A percentile compares a stretch with the other conserved stretches of the same genome.
These are phyloP conservation scores for Acrodontium crateriforme DNA, from an alignment of 2,329 filamentous ascomycete genomes.

Conservation along the genomic window DNA sequence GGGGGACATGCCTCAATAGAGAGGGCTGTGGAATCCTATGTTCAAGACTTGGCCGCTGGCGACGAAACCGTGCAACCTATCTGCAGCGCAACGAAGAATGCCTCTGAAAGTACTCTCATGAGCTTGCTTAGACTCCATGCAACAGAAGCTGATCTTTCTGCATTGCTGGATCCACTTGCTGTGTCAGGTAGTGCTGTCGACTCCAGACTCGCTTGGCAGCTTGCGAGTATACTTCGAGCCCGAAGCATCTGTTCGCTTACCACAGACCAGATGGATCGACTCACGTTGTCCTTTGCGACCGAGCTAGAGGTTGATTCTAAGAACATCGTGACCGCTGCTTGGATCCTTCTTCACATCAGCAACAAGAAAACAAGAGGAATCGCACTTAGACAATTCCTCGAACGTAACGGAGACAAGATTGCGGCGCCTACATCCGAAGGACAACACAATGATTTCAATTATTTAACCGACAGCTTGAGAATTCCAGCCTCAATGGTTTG, in stretches of 20 bases:
- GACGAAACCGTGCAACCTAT: slow-evolving; percentile 55
- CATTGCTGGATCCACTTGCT: slow-evolving; percentile 63
- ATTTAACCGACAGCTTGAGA: slow-evolving; percentile 41
- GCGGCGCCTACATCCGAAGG: slow-evolving; percentile 17
- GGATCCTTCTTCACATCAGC: slow-evolving; percentile 20
- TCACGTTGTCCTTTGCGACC: slow-evolving; percentile 39
- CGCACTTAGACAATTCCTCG: slow-evolving; percentile 39
- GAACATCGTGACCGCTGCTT: slow-evolving; percentile 15
- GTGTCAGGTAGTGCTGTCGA: slow-evolving; percentile 62
- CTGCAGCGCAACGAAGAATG: slow-evolving; percentile 54
- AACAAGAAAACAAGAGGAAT: slow-evolving; percentile 10
- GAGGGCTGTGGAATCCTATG: slow-evolving; percentile 58
- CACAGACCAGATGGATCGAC: slow-evolving; percentile 44
- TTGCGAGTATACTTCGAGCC: slow-evolving; percentile 45
- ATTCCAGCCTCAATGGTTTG: slow-evolving; percentile 72
- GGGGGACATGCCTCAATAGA: slow-evolving; percentile 54
- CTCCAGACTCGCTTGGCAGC: slow-evolving; percentile 69
- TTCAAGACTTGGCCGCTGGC: slow-evolving; percentile 56
- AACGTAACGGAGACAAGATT: slow-evolving; percentile 58
- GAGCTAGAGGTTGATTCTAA: slow-evolving; percentile 17
- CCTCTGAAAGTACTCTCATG: slow-evolving; percentile 64
- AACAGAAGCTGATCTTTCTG: slow-evolving; percentile 34
- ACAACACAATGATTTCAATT: slow-evolving; percentile 19
- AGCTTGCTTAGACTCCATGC: slow-evolving; percentile 58
- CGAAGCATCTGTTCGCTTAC: slow-evolving; percentile 15